A percentile compares a stretch with the other conserved stretches of the same genome.
Conservation (phyloP, 805 yeast species). For the Lachancea lanzarotensis region DNA sequence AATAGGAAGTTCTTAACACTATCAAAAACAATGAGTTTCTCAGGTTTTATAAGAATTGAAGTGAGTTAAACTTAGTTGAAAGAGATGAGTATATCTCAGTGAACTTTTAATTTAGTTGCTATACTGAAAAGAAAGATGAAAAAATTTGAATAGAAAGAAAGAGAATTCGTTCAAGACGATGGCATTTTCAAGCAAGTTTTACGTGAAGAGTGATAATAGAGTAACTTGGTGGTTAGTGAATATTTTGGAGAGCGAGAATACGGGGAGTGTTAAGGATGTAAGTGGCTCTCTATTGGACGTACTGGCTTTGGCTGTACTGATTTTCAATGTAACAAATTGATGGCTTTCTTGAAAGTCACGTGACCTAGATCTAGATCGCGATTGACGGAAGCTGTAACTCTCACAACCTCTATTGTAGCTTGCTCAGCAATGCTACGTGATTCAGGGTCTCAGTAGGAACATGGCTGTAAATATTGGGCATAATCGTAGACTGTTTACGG, state of each 20-base stretch:
- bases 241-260: neutral
- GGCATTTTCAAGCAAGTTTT: neutral
- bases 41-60: neutral
- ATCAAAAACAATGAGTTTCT: neutral
- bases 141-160: neutral
- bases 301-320: no score
- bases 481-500: no score
- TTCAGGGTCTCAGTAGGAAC: no score
- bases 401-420: no score
- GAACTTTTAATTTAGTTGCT: neutral
- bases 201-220: neutral
- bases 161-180: neutral
- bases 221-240: neutral
- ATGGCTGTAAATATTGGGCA: no score
- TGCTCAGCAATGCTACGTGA: no score
- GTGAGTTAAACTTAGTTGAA: neutral
- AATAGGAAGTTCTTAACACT: neutral
- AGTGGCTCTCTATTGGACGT: no score
- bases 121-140: neutral
- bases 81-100: neutral
- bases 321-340: no score
- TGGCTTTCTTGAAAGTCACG: no score
- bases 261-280: no score
- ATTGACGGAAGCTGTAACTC: no score
- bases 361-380: no score